Percentiles rank a stretch among this genome's conserved stretches.
Conservation (phyloP, 176 grass and related monocot genomes). For the Oropetium thomaeum region DNA sequence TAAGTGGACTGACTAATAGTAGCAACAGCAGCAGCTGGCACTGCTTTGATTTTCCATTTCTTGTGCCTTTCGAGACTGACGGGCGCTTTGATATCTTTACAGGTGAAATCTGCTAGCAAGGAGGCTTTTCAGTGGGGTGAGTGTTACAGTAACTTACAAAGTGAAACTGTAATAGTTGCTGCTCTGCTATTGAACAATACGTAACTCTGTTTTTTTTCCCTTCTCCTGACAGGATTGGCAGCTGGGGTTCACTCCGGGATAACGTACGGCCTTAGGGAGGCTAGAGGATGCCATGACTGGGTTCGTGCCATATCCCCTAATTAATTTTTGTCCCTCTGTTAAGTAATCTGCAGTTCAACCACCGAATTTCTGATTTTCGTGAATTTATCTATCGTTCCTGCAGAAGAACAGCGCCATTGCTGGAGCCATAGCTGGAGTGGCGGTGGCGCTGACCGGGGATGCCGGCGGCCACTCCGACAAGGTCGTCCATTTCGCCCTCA, state of each 20-base stretch:
- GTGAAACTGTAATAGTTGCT: background rate
- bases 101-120: slow-evolving; percentile 68
- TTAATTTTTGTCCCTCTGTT: background rate
- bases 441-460: slow-evolving; percentile 59
- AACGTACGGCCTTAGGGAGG: slow-evolving; percentile 76
- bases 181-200: background rate
- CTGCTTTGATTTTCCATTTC: too few species aligned
- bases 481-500: slow-evolving; percentile 76
- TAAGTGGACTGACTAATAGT: too few species aligned
- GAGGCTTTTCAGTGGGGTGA: slow-evolving; percentile 94
- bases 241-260: slow-evolving; percentile 81
- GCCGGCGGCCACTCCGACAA: slow-evolving; percentile 51
- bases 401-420: slow-evolving; percentile 82
- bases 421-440: slow-evolving; percentile 63
- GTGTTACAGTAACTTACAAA: background rate
- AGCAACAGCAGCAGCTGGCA: too few species aligned
- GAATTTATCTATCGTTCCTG: background rate
- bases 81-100: too few species aligned
- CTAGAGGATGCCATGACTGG: slow-evolving; percentile 86
- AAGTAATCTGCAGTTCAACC: background rate
- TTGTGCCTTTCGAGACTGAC: too few species aligned
- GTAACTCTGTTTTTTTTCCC: background rate
- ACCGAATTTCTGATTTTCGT: background rate
- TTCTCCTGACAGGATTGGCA: slow-evolving; percentile 42
- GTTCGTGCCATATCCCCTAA: slow-evolving; percentile 13